Percentiles rank a stretch among this genome's conserved stretches.
phyloP scores from a whole-genome alignment of 148 eudicot genomes.

The Rhododendron ferrugineum region DNA sequence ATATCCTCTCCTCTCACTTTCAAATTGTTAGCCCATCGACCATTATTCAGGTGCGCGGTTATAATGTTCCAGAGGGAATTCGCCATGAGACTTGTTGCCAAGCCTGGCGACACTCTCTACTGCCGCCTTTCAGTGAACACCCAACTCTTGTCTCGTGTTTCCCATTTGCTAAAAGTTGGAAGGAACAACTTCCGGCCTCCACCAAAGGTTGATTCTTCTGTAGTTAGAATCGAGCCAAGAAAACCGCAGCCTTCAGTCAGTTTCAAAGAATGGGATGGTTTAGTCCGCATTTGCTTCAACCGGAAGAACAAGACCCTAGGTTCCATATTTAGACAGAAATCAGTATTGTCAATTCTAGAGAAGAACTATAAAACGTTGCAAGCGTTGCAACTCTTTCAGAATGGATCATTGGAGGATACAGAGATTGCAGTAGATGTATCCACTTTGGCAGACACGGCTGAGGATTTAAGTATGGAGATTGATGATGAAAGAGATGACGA shows the following conservation, averaged over 20 bases:
- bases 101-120: conserved; percentile 84
- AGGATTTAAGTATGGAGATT: conserved; percentile 47
- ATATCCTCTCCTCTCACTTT: conserved; percentile 89
- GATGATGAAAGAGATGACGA: conserved; percentile 55
- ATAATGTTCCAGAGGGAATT: conserved; percentile 94
- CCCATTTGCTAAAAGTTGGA: conserved; percentile 83
- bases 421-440: conserved; percentile 27
- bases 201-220: conserved; percentile 94
- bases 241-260: conserved; percentile 67
- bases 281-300: conserved; percentile 72
- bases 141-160: conserved; percentile 66
- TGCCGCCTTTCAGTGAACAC: conserved; percentile 89
- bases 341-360: conserved; percentile 55
- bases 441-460: conserved; percentile 30
- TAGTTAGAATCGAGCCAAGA: conserved; percentile 86
- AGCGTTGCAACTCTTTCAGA: conserved; percentile 32
- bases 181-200: conserved; percentile 91
- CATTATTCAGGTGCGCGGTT: conserved; percentile 74
- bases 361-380: conserved; percentile 82
- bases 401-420: conserved; percentile 25
- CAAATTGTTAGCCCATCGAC: conserved; percentile 63
- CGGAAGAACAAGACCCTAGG: conserved; percentile 86
- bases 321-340: conserved; percentile 67
- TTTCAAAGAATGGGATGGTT: conserved; percentile 91
- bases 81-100: conserved; percentile 92